Evolutionary conservation across 2,329 filamentous ascomycete species (phyloP).

Genomic region (Alternaria atra): DNA sequence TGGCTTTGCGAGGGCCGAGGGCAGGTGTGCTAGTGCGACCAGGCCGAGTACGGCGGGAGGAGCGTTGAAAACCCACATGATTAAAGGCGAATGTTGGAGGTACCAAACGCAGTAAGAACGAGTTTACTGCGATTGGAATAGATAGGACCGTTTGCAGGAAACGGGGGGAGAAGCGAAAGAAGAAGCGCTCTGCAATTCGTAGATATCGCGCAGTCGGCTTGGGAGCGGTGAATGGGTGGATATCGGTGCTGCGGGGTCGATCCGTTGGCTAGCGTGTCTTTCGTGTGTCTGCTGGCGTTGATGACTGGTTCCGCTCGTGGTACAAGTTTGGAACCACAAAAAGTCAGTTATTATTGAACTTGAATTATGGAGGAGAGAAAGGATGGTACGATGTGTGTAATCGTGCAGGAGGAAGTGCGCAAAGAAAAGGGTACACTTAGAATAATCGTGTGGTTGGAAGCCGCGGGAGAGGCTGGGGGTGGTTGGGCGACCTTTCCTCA

Average conservation of each 20-base stretch:
- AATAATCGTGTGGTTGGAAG: slow-evolving; percentile 41
- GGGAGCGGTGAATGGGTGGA: slow-evolving; percentile 28
- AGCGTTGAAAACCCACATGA: slow-evolving; percentile 61
- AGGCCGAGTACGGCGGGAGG: slow-evolving; percentile 70
- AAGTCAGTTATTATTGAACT: slow-evolving; percentile 20
- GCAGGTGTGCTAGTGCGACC: slow-evolving; percentile 57
- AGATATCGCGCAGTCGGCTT: slow-evolving; percentile 7
- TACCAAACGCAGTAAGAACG: slow-evolving; percentile 14
- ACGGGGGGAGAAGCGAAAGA: slow-evolving; percentile 6
- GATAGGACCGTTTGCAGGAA: slow-evolving; percentile 15
- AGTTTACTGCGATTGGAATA: slow-evolving; percentile 15
- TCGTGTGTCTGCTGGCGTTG: slow-evolving; percentile 1
- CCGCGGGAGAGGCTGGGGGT: slow-evolving; percentile 25
- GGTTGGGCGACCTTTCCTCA: slow-evolving; percentile 16
- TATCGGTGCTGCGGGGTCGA: slow-evolving; percentile 24
- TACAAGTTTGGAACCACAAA: slow-evolving; percentile 7
- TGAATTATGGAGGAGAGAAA: background rate
- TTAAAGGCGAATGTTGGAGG: slow-evolving; percentile 13
- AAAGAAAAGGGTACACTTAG: slow-evolving; percentile 46
- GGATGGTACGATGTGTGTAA: slow-evolving; percentile 20
- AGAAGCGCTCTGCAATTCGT: slow-evolving; percentile 9
- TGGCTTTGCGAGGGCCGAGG: slow-evolving; percentile 60
- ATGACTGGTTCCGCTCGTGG: slow-evolving; percentile 7
- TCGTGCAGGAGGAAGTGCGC: slow-evolving; percentile 26
- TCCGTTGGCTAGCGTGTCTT: slow-evolving; percentile 25